phyloP scores from a whole-genome alignment of 2,329 filamentous ascomycete genomes.

The Cryphonectria parasitica region DNA sequence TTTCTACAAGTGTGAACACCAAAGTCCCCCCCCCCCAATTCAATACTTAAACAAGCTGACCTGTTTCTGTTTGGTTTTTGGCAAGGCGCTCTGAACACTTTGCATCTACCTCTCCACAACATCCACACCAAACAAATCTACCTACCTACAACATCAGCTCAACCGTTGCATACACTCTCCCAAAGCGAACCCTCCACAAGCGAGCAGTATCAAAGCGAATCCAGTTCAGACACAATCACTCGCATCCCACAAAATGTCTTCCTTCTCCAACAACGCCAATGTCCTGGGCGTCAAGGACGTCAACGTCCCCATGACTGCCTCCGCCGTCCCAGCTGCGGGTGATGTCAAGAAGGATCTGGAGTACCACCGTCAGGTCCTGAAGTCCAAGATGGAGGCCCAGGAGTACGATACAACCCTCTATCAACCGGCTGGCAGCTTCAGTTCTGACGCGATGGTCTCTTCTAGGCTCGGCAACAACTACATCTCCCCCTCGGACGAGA shows the following conservation, averaged over 20 bases:
- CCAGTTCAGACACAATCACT: neutral
- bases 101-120: slow-evolving; percentile 10
- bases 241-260: slow-evolving; percentile 53
- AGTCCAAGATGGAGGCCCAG: slow-evolving; percentile 70
- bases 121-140: slow-evolving; percentile 1
- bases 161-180: neutral
- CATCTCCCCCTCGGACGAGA: slow-evolving; percentile 83
- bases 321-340: slow-evolving; percentile 35
- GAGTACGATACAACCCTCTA: slow-evolving; percentile 7
- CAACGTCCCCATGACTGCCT: slow-evolving; percentile 57
- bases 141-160: neutral
- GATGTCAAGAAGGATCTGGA: slow-evolving; percentile 62
- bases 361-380: slow-evolving; percentile 75
- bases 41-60: slow-evolving; percentile 1
- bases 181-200: no score
- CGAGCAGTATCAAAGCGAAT: neutral
- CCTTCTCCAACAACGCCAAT: slow-evolving; percentile 40
- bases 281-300: slow-evolving; percentile 69
- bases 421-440: neutral
- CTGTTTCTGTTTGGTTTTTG: neutral
- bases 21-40: slow-evolving; percentile 1
- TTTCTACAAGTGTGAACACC: slow-evolving; percentile 5
- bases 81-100: neutral
- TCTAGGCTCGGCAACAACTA: slow-evolving; percentile 47
- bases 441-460: slow-evolving; percentile 13